Base-by-base conservation (phyloP, 768 basidiomycete species). In the Multifurca ochricompacta region DNA sequence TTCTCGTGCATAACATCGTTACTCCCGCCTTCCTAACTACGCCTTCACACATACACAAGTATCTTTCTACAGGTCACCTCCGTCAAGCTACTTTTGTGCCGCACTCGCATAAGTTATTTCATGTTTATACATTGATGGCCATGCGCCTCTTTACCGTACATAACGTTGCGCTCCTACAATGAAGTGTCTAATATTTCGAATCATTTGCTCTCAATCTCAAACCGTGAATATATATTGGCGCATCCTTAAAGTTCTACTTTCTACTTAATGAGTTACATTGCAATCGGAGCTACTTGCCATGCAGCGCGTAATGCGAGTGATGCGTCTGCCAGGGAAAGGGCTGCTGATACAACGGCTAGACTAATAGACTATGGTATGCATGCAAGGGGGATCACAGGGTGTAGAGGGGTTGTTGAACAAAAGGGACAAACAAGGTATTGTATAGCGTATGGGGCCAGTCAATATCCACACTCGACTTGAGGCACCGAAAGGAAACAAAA, bases 91-190 rank as follows among this genome's bases (percentile, higher is more conserved):
- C 25, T 50, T 32, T 1, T 35, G 7, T 6, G 23, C 36, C 31
- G 18, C 48, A 51, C 25, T 42, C 37, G 48, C 56, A 53, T 60
- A 60, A 60, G 48, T 60, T 60, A 60, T 60, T 59, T 56, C 59
- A 19, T 60, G 59, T 60, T 60, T 60, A 60, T 60, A 60, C 19
- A 34, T 52, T 58, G 32, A 36, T 27, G 43, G 45, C 23, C 28
- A 31, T 31, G n/a, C 10, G 13, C 28, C 44, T 9, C 18, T 34
- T 39, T 51, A 50, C 37, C 9, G 43, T 56, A 56, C 55, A 36
- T 35, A 56, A 34, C 50, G 27, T 46, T 51, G 36, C 43, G 16
- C 25, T 18, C 42, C 18, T 43, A 18, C 36, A n/a, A 31, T 14
- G 35, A 30, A 28, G 25, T 46, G 25, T 56, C 36, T 51, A 56